Conservation (phyloP, 1,139 yeast genomes). For the Hyphopichia fennica region DNA sequence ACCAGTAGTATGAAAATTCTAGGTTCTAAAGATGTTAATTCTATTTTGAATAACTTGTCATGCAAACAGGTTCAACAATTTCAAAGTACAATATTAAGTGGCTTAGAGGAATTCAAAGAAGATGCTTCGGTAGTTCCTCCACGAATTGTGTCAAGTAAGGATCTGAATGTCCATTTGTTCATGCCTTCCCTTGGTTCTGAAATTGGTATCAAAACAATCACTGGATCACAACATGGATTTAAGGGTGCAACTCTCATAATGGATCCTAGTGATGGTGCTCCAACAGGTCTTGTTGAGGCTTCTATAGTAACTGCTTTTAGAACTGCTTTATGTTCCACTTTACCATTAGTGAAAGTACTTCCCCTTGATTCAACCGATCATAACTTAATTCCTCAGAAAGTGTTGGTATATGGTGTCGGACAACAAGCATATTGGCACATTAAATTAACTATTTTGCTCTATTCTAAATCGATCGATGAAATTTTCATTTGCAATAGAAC, state of each 20-base stretch:
- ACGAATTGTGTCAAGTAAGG: slow-evolving; percentile 30
- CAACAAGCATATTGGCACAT: slow-evolving; percentile 69
- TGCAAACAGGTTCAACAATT: slow-evolving; percentile 8
- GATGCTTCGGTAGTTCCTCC: slow-evolving; percentile 37
- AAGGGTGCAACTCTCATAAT: slow-evolving; percentile 42
- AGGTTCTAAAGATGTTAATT: no score
- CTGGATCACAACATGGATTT: slow-evolving; percentile 54
- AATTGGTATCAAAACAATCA: slow-evolving; percentile 46
- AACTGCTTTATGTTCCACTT: slow-evolving; percentile 60
- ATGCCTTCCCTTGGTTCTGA: slow-evolving; percentile 63
- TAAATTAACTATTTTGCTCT: slow-evolving; percentile 43
- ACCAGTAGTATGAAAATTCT: no score
- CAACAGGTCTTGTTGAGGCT: slow-evolving; percentile 58
- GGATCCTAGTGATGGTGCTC: slow-evolving; percentile 53
- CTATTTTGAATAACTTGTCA: background rate
- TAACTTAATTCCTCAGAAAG: slow-evolving; percentile 19
- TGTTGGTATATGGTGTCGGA: slow-evolving; percentile 64
- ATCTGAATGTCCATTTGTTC: slow-evolving; percentile 47
- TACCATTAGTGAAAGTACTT: slow-evolving; percentile 45
- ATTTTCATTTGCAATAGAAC: slow-evolving; percentile 53
- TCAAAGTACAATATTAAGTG: slow-evolving; percentile 27
- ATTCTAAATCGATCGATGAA: slow-evolving; percentile 28
- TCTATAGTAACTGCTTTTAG: slow-evolving; percentile 63
- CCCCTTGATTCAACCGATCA: slow-evolving; percentile 12
- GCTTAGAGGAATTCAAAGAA: slow-evolving; percentile 19